These are phyloP conservation scores for Penicillium fimorum DNA, from an alignment of 495 filamentous ascomycete species.

Conservation along the genomic window DNA sequence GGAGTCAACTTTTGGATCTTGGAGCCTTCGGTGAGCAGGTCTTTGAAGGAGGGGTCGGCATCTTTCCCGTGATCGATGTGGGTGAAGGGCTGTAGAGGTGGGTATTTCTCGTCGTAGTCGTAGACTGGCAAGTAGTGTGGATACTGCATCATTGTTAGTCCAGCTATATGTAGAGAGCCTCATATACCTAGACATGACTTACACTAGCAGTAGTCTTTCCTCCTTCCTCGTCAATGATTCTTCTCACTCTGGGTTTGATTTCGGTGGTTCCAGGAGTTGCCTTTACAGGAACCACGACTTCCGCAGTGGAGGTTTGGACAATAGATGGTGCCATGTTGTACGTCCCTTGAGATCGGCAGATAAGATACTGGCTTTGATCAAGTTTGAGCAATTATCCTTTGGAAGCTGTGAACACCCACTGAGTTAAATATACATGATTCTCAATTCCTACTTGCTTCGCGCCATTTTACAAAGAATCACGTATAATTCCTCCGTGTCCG, in stretches of 20 bases:
- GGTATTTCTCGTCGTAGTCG: slow-evolving; percentile 45
- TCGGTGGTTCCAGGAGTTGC: neutral
- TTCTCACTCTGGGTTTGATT: slow-evolving; percentile 19
- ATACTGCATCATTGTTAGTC: slow-evolving; percentile 12
- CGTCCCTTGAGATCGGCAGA: neutral
- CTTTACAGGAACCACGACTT: slow-evolving; percentile 25
- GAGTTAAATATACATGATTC: neutral
- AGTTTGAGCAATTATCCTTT: neutral
- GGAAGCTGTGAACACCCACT: neutral
- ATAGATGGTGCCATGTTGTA: slow-evolving; percentile 28
- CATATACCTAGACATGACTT: neutral
- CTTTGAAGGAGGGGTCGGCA: slow-evolving; percentile 64
- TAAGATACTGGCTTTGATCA: neutral
- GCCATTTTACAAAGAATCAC: neutral
- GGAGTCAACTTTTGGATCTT: slow-evolving; percentile 61
- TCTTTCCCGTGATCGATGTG: slow-evolving; percentile 72
- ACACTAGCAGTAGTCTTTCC: slow-evolving; percentile 28
- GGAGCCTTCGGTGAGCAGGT: slow-evolving; percentile 55
- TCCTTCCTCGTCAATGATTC: slow-evolving; percentile 29
- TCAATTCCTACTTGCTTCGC: neutral
- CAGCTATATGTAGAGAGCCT: neutral
- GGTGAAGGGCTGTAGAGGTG: slow-evolving; percentile 64
- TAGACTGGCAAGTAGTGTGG: slow-evolving; percentile 27
- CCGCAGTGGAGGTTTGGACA: slow-evolving; percentile 8
- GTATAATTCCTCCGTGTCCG: neutral